A percentile compares a stretch with the other conserved stretches of the same genome.
These are phyloP conservation scores for Hypoxylon cercidicola DNA, from an alignment of 495 filamentous ascomycete genomes.

Conservation along the genomic window DNA sequence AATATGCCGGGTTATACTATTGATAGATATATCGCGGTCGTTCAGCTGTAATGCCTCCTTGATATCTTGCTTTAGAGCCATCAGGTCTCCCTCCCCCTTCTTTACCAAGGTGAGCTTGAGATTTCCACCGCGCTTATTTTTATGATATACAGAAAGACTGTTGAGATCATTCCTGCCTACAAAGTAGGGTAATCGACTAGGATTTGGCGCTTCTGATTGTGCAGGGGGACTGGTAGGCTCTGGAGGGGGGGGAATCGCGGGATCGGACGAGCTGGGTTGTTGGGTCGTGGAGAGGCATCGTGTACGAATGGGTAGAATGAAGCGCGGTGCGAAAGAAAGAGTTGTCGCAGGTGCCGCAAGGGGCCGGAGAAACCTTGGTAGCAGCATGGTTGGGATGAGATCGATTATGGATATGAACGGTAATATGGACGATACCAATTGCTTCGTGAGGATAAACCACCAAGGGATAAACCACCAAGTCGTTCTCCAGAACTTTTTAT, in stretches of 20 bases:
- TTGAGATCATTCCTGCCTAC: constrained; percentile 75
- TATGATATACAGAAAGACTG: constrained; percentile 82
- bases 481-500: constrained; percentile 12
- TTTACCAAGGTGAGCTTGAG: constrained; percentile 78
- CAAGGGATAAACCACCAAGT: too few species aligned
- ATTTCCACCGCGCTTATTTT: constrained; percentile 80
- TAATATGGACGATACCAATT: constrained; percentile 3
- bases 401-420: neutral
- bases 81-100: constrained; percentile 78
- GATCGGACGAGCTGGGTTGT: constrained; percentile 14
- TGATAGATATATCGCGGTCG: constrained; percentile 54
- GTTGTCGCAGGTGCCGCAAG: constrained; percentile 14
- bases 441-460: neutral
- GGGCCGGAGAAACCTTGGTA: constrained; percentile 30
- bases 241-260: neutral
- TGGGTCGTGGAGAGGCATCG: constrained; percentile 26
- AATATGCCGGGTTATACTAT: constrained; percentile 66
- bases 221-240: constrained; percentile 8
- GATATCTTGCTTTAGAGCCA: constrained; percentile 60
- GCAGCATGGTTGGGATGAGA: constrained; percentile 12
- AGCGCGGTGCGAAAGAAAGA: constrained; percentile 18
- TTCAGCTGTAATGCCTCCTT: constrained; percentile 39
- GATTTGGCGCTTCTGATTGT: constrained; percentile 26
- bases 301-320: constrained; percentile 11
- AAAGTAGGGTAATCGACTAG: constrained; percentile 69